Conservation (phyloP, 1,139 yeast species). For the Sugiyamaella xylanicola region DNA sequence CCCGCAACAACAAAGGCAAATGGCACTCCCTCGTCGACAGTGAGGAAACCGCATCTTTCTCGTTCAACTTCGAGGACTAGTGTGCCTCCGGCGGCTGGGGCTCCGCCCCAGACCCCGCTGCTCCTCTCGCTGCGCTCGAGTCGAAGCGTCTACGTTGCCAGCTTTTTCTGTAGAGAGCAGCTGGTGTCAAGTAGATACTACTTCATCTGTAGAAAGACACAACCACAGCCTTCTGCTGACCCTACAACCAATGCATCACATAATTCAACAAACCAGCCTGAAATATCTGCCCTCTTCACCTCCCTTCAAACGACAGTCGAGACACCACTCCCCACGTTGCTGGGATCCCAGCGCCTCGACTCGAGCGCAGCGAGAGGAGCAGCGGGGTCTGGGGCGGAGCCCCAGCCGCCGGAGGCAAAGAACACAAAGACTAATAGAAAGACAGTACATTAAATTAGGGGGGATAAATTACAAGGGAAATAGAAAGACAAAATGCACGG, state of each 20-base stretch:
- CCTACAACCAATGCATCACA: no score
- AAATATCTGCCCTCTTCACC: no score
- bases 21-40: conserved; percentile 33
- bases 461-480: conserved; percentile 3
- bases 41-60: conserved; percentile 35
- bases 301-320: no score
- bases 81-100: conserved; percentile 15
- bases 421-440: background rate
- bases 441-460: background rate
- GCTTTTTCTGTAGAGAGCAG: no score
- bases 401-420: conserved; percentile 8
- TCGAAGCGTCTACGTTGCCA: no score
- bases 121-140: conserved; percentile 3
- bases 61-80: conserved; percentile 30
- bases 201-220: no score
- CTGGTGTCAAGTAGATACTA: no score
- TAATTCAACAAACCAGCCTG: no score
- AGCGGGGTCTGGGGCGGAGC: background rate
- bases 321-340: no score
- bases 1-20: conserved; percentile 26
- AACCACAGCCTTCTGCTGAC: no score
- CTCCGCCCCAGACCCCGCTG: conserved; percentile 13
- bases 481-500: background rate
- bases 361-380: conserved; percentile 8
- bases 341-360: conserved; percentile 4